Evolutionary conservation across 768 basidiomycete genomes (phyloP).

Genomic region (Daedaleopsis sinensis): DNA sequence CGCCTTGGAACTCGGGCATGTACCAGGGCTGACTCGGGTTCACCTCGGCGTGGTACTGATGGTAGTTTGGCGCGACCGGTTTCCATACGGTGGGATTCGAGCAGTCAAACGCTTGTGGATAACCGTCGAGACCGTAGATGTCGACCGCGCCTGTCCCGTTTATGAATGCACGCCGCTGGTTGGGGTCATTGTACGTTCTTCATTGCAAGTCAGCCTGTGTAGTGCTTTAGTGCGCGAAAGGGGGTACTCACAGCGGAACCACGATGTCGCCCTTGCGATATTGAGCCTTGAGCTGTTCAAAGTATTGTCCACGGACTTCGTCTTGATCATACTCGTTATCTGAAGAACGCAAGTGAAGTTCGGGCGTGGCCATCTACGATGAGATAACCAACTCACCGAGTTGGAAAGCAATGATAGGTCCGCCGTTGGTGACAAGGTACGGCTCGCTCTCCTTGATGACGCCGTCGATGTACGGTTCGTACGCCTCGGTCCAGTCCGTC

Average conservation of each 20-base stretch:
- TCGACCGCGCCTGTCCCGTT: slow-evolving; percentile 35
- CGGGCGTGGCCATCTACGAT: not conserved
- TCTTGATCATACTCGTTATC: slow-evolving; percentile 78
- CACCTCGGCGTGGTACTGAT: slow-evolving; percentile 57
- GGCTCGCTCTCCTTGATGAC: slow-evolving; percentile 62
- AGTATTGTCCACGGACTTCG: slow-evolving; percentile 30
- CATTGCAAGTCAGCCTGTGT: not conserved
- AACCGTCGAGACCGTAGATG: slow-evolving; percentile 52
- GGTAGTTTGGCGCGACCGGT: slow-evolving; percentile 64
- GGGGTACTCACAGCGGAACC: slow-evolving; percentile 17
- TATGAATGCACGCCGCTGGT: slow-evolving; percentile 28
- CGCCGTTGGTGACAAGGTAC: slow-evolving; percentile 72
- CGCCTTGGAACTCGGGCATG: slow-evolving; percentile 59
- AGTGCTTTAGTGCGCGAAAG: not conserved
- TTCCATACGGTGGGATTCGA: slow-evolving; percentile 70
- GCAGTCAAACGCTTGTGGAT: slow-evolving; percentile 83
- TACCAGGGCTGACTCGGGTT: slow-evolving; percentile 65
- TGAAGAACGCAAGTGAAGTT: slow-evolving; percentile 25
- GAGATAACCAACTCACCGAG: slow-evolving; percentile 42
- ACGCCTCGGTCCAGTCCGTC: slow-evolving; percentile 68
- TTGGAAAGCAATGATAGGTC: slow-evolving; percentile 75
- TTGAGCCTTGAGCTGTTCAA: slow-evolving; percentile 25
- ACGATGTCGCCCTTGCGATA: slow-evolving; percentile 46
- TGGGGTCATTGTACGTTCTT: slow-evolving; percentile 35
- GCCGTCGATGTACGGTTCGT: slow-evolving; percentile 71